A percentile compares a stretch with the other conserved stretches of the same genome.
Evolutionary conservation across 352 stramenopile genomes (phyloP).

Genomic region (Phytophthora fragariaefolia): DNA sequence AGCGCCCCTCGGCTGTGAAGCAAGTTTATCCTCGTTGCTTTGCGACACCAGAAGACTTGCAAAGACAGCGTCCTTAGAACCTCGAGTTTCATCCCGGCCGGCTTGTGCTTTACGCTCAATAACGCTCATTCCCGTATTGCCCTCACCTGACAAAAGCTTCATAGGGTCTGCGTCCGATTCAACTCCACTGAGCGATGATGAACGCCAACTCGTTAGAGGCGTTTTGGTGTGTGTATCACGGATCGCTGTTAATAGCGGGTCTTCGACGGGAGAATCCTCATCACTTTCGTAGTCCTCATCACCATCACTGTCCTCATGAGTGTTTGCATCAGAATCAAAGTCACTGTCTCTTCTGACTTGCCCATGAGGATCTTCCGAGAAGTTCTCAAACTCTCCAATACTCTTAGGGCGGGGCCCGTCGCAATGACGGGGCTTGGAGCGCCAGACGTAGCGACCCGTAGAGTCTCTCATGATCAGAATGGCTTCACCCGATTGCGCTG

Average conservation of each 20-base stretch:
- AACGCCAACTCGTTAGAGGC: conserved; percentile 78
- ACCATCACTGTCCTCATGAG: conserved; percentile 35
- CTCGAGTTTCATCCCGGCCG: conserved; percentile 56
- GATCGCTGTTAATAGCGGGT: conserved; percentile 74
- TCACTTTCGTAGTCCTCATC: conserved; percentile 45
- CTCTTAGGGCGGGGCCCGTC: conserved; percentile 61
- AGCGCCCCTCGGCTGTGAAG: conserved; percentile 30
- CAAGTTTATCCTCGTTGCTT: conserved; percentile 58
- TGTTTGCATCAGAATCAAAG: conserved; percentile 29
- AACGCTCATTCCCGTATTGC: conserved; percentile 75
- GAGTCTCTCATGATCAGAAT: conserved; percentile 84
- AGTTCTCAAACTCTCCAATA: conserved; percentile 72
- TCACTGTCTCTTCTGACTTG: conserved; percentile 26
- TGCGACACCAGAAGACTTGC: conserved; percentile 67
- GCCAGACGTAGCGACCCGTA: conserved; percentile 82
- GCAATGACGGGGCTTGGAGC: conserved; percentile 68
- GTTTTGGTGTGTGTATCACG: conserved; percentile 64
- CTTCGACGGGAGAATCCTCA: conserved; percentile 34
- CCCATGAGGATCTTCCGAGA: conserved; percentile 43
- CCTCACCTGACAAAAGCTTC: conserved; percentile 63
- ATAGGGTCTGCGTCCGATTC: conserved; percentile 25
- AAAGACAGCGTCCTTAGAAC: conserved; percentile 73
- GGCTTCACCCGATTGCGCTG: conserved; percentile 51
- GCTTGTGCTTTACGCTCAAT: conserved; percentile 70
- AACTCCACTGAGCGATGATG: conserved; percentile 19